Evolutionary conservation across 805 yeast species (phyloP), one percentile per base, ranked within the genome.

Genomic region (Dipodascus albidus): DNA sequence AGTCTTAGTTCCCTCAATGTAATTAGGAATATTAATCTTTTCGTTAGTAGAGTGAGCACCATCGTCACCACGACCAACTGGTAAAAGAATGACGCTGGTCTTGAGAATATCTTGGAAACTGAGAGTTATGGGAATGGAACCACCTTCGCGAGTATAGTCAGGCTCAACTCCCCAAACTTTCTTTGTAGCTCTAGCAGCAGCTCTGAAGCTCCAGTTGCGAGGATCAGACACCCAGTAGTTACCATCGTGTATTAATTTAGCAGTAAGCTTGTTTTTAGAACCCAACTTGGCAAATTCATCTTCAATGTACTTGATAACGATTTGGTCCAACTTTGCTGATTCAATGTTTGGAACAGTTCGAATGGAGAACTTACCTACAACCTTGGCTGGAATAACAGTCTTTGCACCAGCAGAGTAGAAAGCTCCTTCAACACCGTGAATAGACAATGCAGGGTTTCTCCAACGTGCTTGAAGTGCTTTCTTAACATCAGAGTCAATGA

Each of bases 11-110:
- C 99, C 99, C 65, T 87, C 86, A 61, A 93, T 82, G 72, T 87
- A 93, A 76, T 93, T 93, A 59, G 85, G 73, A 52, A 89, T 75
- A 67, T 95, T 86, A 63, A 93, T 73, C 75, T 93, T 93, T 74
- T 93, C 99, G 67, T 93, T 93, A 64, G 93, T 89, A 21, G 96
- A 88, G 70, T 93, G 99, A 49, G 99, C 99, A 63, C 99, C 99
- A 66, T 93, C 99, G 68, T 93, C 97, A 61, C 99, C 99, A 73
- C 95, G 85, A 59, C 99, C 99, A 85, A 93, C 86, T 58, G 99
- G 99, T 62, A 93, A 79, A 64, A 93, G 76, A 58, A 93, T 75
- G 33, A 90, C 98, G 58, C 83, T 83, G 22, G 95, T 86, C 62
- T 86, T 82, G 64, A 93, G 78, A 67, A 81, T 82, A 64, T 89